Base-by-base conservation (phyloP, 345 rosid species). In the Citrus cavaleriei region DNA sequence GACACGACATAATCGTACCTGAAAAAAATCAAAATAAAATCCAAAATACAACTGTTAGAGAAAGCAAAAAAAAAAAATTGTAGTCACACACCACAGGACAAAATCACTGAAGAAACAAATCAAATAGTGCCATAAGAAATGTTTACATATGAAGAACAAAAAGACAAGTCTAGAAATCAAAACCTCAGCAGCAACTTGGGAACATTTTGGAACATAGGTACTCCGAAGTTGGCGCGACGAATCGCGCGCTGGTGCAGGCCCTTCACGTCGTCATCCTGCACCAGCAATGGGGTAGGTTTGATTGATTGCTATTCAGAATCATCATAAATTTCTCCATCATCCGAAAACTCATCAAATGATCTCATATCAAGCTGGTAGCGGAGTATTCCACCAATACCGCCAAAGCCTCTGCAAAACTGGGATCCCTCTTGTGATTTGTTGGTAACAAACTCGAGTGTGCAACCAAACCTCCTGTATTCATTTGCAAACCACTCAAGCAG, bases 241-340 rank as follows among this genome's bases (percentile, higher is more conserved):
- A 30, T 61, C 74, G 81, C 70, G 60, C 42, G 65, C 87, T 69
- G 88, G 85, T 81, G 86, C 93, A 86, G 86, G 86, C 73, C 38
- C 27, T 76, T 73, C 51, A 42, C 84, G 82, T 87, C 81, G 76
- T 77, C 74, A 59, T 83, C 88, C 86, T 77, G 91, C 90, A 87
- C 89, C 88, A 77, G 84, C 81, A 74, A 57, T 70, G 81, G 85
- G 81, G 86, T 34, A 77, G 37, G 73, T 74, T 83, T 85, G 87
- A 87, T 83, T 87, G 91, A 87, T 90, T 86, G 95, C 89, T 88
- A 91, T 87, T 91, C 93, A 84, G 89, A 88, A 65, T 91, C 94
- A 75, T 84, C 90, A 24, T 84, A 82, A 57, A 75, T 68, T 63
- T 84, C 90, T 46, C 77, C 87, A 66, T 82, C 85, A 70, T 89